A percentile compares a stretch with the other conserved stretches of the same genome.
phyloP scores from a whole-genome alignment of 495 filamentous ascomycete species.

The Parachaetomium inaequale region DNA sequence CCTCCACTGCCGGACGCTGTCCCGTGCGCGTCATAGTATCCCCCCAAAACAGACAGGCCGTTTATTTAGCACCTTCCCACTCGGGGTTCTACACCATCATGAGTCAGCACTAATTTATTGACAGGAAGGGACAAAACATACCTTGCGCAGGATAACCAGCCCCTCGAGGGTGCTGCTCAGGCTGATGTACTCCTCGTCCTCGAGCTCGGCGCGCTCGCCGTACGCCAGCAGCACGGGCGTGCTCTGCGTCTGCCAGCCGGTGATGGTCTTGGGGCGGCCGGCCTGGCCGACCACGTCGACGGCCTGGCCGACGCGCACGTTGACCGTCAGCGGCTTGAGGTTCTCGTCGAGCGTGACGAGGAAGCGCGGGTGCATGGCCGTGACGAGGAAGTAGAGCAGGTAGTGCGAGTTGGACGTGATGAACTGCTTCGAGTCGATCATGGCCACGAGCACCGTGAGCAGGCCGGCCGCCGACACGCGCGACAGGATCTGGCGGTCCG shows the following conservation, averaged over 20 bases:
- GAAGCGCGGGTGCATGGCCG: slow-evolving; percentile 96
- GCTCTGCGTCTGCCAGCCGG: slow-evolving; percentile 98
- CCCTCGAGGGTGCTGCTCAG: slow-evolving; percentile 89
- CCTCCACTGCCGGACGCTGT: background rate
- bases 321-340: slow-evolving; percentile 88
- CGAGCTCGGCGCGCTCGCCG: slow-evolving; percentile 92
- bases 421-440: slow-evolving; percentile 95
- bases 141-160: slow-evolving; percentile 94
- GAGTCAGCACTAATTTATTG: slow-evolving; percentile 19
- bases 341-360: slow-evolving; percentile 94
- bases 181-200: slow-evolving; percentile 95
- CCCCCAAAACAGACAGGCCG: background rate
- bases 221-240: slow-evolving; percentile 90
- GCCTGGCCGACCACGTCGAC: slow-evolving; percentile 98
- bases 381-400: slow-evolving; percentile 94
- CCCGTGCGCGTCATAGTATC: background rate
- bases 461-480: slow-evolving; percentile 86
- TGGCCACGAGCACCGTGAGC: slow-evolving; percentile 80
- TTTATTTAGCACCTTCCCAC: slow-evolving; percentile 45
- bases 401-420: slow-evolving; percentile 87
- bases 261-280: slow-evolving; percentile 96
- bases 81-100: slow-evolving; percentile 41
- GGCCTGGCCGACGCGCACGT: slow-evolving; percentile 94
- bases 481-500: slow-evolving; percentile 91
- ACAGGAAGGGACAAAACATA: slow-evolving; percentile 36